Base-by-base conservation (phyloP, 441 rosid species). In the Pelargonium cotyledonis region DNA sequence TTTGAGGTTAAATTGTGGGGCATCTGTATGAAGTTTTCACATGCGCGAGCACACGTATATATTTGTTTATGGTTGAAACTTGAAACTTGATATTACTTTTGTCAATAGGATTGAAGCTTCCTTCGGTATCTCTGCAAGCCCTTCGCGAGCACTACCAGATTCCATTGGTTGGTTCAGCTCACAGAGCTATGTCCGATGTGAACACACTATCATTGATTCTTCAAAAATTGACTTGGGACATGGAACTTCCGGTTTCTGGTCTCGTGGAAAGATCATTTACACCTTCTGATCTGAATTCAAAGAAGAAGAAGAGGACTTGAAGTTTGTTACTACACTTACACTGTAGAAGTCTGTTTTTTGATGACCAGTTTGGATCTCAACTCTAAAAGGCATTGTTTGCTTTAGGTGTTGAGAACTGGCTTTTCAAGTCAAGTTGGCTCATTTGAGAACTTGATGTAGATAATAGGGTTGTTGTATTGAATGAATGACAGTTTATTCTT, bases 181-280 rank as follows among this genome's bases (percentile, higher is more conserved):
- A 94, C 63, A 82, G 97, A 79, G 96, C 99, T 57, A 85, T 91
- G 92, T 77, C 94, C 5, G 97, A 95, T 69, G 99, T 87, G 60
- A 79, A 73, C 7, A 38, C 77, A 18, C 74, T 95, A 71, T 79
- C 96, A 16, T 44, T 77, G 75, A 63, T 95, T 77, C 76, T 95
- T 62, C 92, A 86, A 79, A 90, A 76, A 76, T 76, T 95, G 77
- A 84, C 96, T 11, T 77, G 76, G 15, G 87, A 84, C 71, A 75
- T 86, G 74, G 85, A 91, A 75, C 66, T 88, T 66, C 69, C 91
- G 9, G 62, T 83, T 23, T 69, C 88, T 38, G 89, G 76, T 74
- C 80, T 88, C 12, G 77, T 90, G 10, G 77, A 61, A 66, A 85
- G 78, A 67, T 79, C 90, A 66, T 80, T 84, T 77, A 79, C 86